These are phyloP conservation scores for Talaromyces pinophilus DNA, from an alignment of 2,329 filamentous ascomycete species.

Conservation along the genomic window DNA sequence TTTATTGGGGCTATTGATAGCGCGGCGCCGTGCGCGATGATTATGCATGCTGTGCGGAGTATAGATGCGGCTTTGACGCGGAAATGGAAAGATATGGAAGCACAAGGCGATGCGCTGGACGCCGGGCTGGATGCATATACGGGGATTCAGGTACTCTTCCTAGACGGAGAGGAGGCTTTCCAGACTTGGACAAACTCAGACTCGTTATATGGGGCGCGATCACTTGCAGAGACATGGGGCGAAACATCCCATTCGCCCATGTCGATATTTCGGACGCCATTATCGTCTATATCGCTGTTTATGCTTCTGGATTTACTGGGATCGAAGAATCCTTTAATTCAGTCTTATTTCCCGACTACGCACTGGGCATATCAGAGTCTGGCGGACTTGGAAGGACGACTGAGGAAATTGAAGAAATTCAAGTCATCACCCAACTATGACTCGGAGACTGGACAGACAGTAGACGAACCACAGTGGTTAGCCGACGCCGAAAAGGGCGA, in stretches of 20 bases:
- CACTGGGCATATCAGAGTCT: constrained; percentile 90
- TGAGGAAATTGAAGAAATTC: constrained; percentile 67
- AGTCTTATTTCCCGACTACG: constrained; percentile 84
- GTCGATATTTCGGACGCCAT: constrained; percentile 71
- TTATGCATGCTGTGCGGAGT: constrained; percentile 80
- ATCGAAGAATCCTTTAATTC: constrained; percentile 65
- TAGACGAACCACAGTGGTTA: constrained; percentile 60
- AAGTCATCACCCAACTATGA: constrained; percentile 57
- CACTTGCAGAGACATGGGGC: constrained; percentile 83
- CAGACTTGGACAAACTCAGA: constrained; percentile 75
- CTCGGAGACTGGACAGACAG: constrained; percentile 29
- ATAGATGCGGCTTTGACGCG: constrained; percentile 76
- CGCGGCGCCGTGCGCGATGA: constrained; percentile 89
- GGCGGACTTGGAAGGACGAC: constrained; percentile 70
- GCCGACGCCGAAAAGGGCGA: constrained; percentile 61
- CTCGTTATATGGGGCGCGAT: constrained; percentile 82
- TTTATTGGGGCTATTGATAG: constrained; percentile 95
- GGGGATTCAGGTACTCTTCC: constrained; percentile 82
- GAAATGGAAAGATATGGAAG: constrained; percentile 77
- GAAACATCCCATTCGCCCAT: constrained; percentile 65
- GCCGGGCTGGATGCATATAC: constrained; percentile 66
- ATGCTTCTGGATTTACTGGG: constrained; percentile 90
- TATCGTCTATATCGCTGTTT: constrained; percentile 83
- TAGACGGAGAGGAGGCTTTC: constrained; percentile 96
- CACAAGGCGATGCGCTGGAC: constrained; percentile 52